phyloP scores from a whole-genome alignment of 2,329 filamentous ascomycete genomes.

The Ophiostoma perfectum region DNA sequence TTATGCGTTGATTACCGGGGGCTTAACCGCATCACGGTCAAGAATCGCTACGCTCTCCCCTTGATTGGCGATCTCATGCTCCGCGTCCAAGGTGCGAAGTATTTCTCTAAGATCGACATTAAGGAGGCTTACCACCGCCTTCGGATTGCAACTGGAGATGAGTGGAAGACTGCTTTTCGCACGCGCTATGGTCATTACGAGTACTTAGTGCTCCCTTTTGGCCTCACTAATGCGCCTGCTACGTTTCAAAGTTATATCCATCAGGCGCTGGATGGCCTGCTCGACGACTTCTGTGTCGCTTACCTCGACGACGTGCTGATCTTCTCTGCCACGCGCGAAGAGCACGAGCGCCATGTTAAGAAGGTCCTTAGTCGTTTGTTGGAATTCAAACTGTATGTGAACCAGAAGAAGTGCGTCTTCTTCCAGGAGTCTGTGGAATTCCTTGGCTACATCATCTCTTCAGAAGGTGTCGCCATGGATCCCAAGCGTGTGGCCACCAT shows the following conservation, averaged over 20 bases:
- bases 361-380: neutral
- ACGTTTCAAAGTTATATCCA: neutral
- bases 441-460: neutral
- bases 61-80: neutral
- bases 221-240: neutral
- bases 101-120: neutral
- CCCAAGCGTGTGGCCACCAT: neutral
- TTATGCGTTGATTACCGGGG: neutral
- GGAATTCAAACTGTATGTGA: too few species aligned
- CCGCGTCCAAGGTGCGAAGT: neutral
- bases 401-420: neutral
- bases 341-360: neutral
- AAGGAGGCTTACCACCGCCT: neutral
- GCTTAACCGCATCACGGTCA: too few species aligned
- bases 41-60: neutral
- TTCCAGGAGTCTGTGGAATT: neutral
- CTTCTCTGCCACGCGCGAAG: neutral
- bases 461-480: neutral
- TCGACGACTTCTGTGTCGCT: neutral
- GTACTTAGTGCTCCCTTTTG: neutral
- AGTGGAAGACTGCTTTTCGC: too few species aligned
- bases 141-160: neutral
- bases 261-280: neutral
- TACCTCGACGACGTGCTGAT: neutral
- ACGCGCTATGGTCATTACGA: too few species aligned